Conservation (phyloP, 2,329 filamentous ascomycete genomes). For the Sporothrix brasiliensis region DNA sequence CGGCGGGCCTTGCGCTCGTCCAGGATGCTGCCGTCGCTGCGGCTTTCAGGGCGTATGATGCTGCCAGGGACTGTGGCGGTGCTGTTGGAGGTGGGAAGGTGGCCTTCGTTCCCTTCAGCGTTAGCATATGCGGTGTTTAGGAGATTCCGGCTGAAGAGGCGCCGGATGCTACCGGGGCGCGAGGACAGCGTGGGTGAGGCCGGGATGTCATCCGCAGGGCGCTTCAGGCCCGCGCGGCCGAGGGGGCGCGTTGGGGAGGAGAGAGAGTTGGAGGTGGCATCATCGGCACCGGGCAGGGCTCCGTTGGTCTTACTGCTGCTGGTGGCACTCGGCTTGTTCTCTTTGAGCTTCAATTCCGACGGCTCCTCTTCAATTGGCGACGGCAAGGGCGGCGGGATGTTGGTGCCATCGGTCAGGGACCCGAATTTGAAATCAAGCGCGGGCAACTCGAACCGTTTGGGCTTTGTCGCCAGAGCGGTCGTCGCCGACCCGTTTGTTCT, state of each 20-base stretch:
- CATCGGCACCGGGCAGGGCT: conserved; percentile 40
- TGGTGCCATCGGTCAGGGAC: conserved; percentile 62
- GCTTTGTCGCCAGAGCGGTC: conserved; percentile 32
- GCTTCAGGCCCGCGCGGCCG: conserved; percentile 50
- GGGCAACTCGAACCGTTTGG: conserved; percentile 57
- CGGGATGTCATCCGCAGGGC: conserved; percentile 55
- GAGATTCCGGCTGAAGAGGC: conserved; percentile 59
- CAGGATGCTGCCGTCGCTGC: conserved; percentile 52
- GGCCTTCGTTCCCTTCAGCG: conserved; percentile 48
- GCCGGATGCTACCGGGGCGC: conserved; percentile 60
- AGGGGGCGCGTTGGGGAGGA: conserved; percentile 39
- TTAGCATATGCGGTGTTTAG: conserved; percentile 59
- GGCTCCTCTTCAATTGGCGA: conserved; percentile 57
- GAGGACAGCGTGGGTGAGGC: conserved; percentile 56
- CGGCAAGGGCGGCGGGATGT: conserved; percentile 61
- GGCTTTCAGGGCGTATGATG: conserved; percentile 53
- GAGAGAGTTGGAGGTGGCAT: conserved; percentile 25
- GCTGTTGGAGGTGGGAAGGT: conserved; percentile 30
- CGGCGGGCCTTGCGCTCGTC: conserved; percentile 60
- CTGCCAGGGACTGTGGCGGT: conserved; percentile 36
- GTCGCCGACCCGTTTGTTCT: conserved; percentile 35
- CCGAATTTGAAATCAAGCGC: conserved; percentile 61
- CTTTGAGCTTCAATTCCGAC: conserved; percentile 38
- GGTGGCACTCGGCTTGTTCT: conserved; percentile 32
- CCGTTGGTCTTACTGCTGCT: conserved; percentile 48